Evolutionary conservation across 345 rosid species (phyloP), one percentile per base, ranked within the genome.

Genomic region (Hibiscus tridactylites): DNA sequence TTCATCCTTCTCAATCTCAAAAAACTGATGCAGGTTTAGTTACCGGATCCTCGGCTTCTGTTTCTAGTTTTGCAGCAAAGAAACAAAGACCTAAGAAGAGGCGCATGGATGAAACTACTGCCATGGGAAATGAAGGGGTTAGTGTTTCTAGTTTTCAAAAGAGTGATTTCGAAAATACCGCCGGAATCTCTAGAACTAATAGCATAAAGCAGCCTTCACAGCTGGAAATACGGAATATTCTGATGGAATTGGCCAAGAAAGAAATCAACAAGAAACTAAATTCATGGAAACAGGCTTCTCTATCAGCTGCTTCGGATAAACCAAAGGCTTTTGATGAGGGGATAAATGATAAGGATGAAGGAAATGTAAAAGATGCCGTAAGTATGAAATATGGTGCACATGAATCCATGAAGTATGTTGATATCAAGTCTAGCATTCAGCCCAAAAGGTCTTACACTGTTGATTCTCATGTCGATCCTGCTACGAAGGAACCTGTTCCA

Each of bases 171-270:
- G 21, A 79, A 37, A 44, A 12, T 65, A 2, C 12, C 21, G 33
- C 58, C 31, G 42, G 58, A 49, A 28, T 16, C 57, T 26, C 57
- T 47, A 26, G 57, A 44, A 65, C 35, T 66, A 66, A 13, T 47
- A 7, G 58, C 57, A 47, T 47, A 13, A 66, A 47, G 58, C 85
- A 76, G 68, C 10, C 80, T 47, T 57, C 84, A 19, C 81, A 46
- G 52, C 58, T 61, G 24, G 79, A 59, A 67, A 56, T 17, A 76
- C 77, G 75, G 44, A 80, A 69, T 70, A 21, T 83, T 60, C 64
- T 85, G 77, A 68, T 77, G 73, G 61, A 59, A 10, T 85, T 73
- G 83, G 87, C 86, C 33, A 76, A 60, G 74, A 78, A 47, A 52
- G 78, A 73, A 24, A 84, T 83, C 71, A 2, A 5, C 44, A 47